Evolutionary conservation across 2,329 filamentous ascomycete species (phyloP).

Genomic region (Alternaria gaisen): DNA sequence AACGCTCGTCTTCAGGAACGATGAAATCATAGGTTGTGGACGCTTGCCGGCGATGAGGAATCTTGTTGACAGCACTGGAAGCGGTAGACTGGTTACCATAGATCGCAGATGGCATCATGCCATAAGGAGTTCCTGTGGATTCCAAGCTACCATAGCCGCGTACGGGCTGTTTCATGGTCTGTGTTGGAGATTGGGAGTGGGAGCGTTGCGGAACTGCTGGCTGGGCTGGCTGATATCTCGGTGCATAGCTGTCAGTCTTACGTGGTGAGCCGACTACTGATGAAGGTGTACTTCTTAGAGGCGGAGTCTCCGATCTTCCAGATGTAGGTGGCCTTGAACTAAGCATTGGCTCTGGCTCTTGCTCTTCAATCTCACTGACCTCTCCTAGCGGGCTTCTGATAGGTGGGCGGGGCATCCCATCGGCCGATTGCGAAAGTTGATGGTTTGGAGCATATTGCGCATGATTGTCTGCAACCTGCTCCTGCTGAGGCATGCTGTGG

Average conservation of each 20-base stretch:
- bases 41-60: slow-evolving; percentile 51
- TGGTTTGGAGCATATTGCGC: slow-evolving; percentile 28
- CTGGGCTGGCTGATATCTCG: slow-evolving; percentile 58
- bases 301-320: slow-evolving; percentile 46
- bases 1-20: slow-evolving; percentile 63
- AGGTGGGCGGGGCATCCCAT: slow-evolving; percentile 34
- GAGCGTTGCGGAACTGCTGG: slow-evolving; percentile 53
- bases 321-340: slow-evolving; percentile 28
- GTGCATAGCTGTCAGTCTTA: slow-evolving; percentile 52
- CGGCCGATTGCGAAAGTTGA: slow-evolving; percentile 40
- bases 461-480: slow-evolving; percentile 22
- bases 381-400: slow-evolving; percentile 44
- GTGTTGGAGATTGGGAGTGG: slow-evolving; percentile 68
- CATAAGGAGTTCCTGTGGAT: slow-evolving; percentile 65
- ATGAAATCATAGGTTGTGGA: slow-evolving; percentile 65
- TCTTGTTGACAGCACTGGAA: slow-evolving; percentile 33
- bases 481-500: slow-evolving; percentile 49
- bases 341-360: slow-evolving; percentile 31
- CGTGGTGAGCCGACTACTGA: slow-evolving; percentile 53
- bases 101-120: slow-evolving; percentile 53
- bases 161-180: slow-evolving; percentile 59
- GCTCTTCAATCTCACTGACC: slow-evolving; percentile 44
- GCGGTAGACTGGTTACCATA: slow-evolving; percentile 40
- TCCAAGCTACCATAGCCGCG: slow-evolving; percentile 53
- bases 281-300: slow-evolving; percentile 41